phyloP scores from a whole-genome alignment of 345 rosid species.

The Eucalyptus marginata region DNA sequence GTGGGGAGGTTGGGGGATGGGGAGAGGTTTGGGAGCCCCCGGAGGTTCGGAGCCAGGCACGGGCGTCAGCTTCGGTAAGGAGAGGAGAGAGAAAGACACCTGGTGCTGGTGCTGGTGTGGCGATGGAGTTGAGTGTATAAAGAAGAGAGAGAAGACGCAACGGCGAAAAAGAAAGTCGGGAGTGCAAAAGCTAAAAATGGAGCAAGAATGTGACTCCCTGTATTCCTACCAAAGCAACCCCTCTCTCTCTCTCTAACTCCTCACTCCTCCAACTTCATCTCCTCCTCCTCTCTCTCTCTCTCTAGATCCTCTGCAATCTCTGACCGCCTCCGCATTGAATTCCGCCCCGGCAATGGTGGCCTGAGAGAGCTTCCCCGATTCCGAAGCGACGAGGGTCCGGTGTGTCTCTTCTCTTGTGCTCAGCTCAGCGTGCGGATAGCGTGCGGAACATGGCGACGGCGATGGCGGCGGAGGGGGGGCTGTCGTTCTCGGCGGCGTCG shows the following conservation, averaged over 20 bases:
- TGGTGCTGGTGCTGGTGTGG: not conserved
- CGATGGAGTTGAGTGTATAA: not conserved
- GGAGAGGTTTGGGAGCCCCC: not conserved
- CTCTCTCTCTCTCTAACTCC: not conserved
- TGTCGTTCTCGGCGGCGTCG: slow-evolving; percentile 45
- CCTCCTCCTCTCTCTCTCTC: not conserved
- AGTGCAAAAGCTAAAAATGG: not conserved
- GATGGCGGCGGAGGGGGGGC: slow-evolving; percentile 24
- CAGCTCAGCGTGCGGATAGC: not conserved
- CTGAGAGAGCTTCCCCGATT: not conserved
- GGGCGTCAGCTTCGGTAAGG: not conserved
- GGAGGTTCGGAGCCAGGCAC: not conserved
- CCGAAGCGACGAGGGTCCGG: not conserved
- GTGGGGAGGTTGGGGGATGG: not conserved
- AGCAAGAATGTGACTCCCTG: slow-evolving; percentile 25
- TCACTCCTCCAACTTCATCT: not conserved
- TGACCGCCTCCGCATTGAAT: not conserved
- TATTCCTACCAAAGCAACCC: not conserved
- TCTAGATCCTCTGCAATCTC: not conserved
- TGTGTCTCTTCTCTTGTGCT: not conserved
- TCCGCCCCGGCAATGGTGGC: not conserved
- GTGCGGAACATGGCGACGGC: slow-evolving; percentile 28
- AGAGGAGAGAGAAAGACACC: not conserved
- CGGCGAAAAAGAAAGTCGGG: not conserved
- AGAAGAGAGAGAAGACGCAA: not conserved